Evolutionary conservation across 495 filamentous ascomycete genomes (phyloP).

Genomic region (Penicillium waksmanii): DNA sequence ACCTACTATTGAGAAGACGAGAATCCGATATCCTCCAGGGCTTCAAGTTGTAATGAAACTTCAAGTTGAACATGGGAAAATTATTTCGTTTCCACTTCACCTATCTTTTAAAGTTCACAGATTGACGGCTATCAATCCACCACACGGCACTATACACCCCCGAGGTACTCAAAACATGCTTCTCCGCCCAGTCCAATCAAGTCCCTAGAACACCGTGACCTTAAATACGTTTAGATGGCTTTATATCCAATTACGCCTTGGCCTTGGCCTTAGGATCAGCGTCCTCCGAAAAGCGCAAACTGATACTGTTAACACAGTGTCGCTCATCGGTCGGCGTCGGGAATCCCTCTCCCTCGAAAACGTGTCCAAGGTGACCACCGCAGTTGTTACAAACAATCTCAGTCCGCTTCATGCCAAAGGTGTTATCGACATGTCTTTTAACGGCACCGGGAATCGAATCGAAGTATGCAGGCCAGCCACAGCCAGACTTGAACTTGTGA

Average conservation of each 20-base stretch:
- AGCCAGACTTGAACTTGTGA: conserved; percentile 95
- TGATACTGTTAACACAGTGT: conserved; percentile 95
- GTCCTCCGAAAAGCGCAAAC: conserved; percentile 78
- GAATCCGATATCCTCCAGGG: no score
- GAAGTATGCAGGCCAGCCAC: conserved; percentile 98
- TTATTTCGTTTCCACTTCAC: no score
- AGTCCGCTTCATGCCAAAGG: conserved; percentile 81
- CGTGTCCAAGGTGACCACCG: conserved; percentile 94
- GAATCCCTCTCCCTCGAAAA: conserved; percentile 96
- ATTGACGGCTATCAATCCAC: no score
- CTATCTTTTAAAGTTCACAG: no score
- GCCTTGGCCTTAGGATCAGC: conserved; percentile 42
- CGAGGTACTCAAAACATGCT: conserved; percentile 3
- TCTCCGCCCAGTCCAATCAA: neutral
- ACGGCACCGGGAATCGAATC: conserved; percentile 92
- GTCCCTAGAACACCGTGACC: conserved; percentile 1
- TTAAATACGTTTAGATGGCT: conserved; percentile 4
- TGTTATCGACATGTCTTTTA: conserved; percentile 71
- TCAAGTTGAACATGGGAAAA: no score
- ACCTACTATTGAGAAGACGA: no score
- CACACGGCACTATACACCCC: neutral
- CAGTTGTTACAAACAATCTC: conserved; percentile 95
- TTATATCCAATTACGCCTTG: conserved; percentile 24
- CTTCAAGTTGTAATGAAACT: no score
- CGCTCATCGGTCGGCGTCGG: conserved; percentile 90